Evolutionary conservation across 2,329 filamentous ascomycete species (phyloP).

Genomic region (Paraconiothyrium brasiliense): DNA sequence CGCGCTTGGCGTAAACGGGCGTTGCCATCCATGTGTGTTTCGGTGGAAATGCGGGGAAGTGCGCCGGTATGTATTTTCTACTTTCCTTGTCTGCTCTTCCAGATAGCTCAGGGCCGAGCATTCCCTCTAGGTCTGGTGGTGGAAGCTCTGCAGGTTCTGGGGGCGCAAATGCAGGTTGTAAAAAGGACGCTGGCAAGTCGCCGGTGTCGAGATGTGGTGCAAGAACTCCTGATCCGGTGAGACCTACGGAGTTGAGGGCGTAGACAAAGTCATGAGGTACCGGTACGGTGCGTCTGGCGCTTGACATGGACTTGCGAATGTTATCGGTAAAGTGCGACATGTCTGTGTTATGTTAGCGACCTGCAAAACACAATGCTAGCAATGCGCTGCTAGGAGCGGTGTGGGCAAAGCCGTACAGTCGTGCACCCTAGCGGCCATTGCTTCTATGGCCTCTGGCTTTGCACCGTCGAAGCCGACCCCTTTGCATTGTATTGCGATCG

Average conservation of each 20-base stretch:
- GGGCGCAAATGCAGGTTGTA: slow-evolving; percentile 53
- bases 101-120: slow-evolving; percentile 63
- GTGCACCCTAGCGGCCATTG: slow-evolving; percentile 64
- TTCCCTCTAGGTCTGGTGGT: slow-evolving; percentile 56
- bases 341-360: slow-evolving; percentile 52
- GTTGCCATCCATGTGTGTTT: slow-evolving; percentile 71
- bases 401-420: slow-evolving; percentile 62
- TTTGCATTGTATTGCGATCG: slow-evolving; percentile 62
- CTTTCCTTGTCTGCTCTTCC: slow-evolving; percentile 57
- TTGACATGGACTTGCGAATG: slow-evolving; percentile 67
- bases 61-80: slow-evolving; percentile 64
- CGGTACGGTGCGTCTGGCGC: slow-evolving; percentile 63
- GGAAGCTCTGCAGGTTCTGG: slow-evolving; percentile 52
- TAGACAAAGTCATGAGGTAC: slow-evolving; percentile 68
- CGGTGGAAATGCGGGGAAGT: slow-evolving; percentile 70
- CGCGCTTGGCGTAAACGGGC: slow-evolving; percentile 66
- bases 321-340: slow-evolving; percentile 64
- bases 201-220: slow-evolving; percentile 54
- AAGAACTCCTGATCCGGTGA: slow-evolving; percentile 52
- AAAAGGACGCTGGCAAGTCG: slow-evolving; percentile 44
- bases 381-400: slow-evolving; percentile 16
- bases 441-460: slow-evolving; percentile 65
- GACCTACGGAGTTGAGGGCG: slow-evolving; percentile 56
- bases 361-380: not conserved
- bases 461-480: slow-evolving; percentile 65